Base-by-base conservation (phyloP, 140 eudicot species). In the Bidens hawaiensis region DNA sequence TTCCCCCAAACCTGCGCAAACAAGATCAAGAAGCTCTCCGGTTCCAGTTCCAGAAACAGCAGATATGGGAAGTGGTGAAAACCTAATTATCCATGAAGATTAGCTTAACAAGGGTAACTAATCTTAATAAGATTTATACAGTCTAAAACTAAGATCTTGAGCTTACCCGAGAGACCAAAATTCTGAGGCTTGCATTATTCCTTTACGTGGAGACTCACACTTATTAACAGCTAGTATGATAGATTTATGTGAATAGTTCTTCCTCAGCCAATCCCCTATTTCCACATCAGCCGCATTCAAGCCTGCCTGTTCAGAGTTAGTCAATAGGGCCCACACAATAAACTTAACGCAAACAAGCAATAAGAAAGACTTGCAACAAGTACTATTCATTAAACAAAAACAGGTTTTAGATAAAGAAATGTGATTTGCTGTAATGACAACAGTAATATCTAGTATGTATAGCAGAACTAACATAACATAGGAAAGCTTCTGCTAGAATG, bases 21-120 rank as follows among this genome's bases (percentile, higher is more conserved):
- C 82, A 51, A 79, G 78, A 74, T 85, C 86, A 62, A 89, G 95
- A 67, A 89, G 95, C 75, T 93, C 96, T 45, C 99, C 96, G 3
- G 96, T 88, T 67, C 99, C 99, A 65, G 85, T 84, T 72, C 99
- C 99, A 72, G 96, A 80, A 59, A 93, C 70, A 56, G 99, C 99
- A 60, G 99, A 93, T 80, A 87, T 75, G 41, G 95, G 95, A 74
- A 88, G 78, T 34, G 96, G 96, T 26, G 86, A 61, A 65, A 75
- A 78, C 82, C 96, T 93, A 69, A 69, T 33, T 3, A 40, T 65
- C 60, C 64, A 65, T 63, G 45, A 26, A 26, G 14, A 30, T 41
- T 28, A 47, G 16, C 14, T 60, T 62, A 54, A 56, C 0, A 23
- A 24, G 60, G 43, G 65, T 42, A 26, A 53, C 38, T 55, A 68